Conservation (phyloP, 169 alveolate species). For the Plasmodium cynomolgi region DNA sequence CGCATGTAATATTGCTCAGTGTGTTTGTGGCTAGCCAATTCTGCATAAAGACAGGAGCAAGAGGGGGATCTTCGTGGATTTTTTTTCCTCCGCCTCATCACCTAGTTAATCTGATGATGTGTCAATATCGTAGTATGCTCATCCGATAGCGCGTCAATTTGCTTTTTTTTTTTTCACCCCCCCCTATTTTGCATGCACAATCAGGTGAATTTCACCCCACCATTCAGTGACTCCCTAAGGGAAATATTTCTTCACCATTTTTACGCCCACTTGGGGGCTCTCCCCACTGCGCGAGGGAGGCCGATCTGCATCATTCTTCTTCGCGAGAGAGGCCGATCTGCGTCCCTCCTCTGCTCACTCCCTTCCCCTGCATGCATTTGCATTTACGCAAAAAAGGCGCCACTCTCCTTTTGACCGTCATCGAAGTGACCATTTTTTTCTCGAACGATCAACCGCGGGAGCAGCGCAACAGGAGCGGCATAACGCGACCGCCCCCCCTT, state of each 20-base stretch:
- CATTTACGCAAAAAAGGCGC: not conserved
- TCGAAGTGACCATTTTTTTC: not conserved
- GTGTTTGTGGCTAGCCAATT: not conserved
- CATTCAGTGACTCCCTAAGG: not conserved
- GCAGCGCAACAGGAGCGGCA: not conserved
- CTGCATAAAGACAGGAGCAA: not conserved
- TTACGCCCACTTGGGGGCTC: not conserved
- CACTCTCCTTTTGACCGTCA: not conserved
- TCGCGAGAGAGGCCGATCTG: not conserved
- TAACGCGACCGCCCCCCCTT: not conserved
- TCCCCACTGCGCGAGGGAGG: not conserved
- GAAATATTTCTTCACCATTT: not conserved
- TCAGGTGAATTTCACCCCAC: slow-evolving; percentile 1
- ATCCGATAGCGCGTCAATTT: not conserved
- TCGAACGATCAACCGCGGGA: not conserved
- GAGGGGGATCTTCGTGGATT: not conserved
- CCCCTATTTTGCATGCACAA: not conserved
- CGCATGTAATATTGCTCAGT: not conserved
- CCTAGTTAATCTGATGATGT: not conserved
- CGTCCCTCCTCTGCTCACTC: not conserved
- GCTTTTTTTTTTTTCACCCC: not conserved
- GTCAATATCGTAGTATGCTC: not conserved
- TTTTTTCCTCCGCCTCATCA: not conserved
- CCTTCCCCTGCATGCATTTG: not conserved
- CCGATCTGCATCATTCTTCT: not conserved